Evolutionary conservation across 2,329 filamentous ascomycete genomes (phyloP).

Genomic region (Dothidotthia symphoricarpi): DNA sequence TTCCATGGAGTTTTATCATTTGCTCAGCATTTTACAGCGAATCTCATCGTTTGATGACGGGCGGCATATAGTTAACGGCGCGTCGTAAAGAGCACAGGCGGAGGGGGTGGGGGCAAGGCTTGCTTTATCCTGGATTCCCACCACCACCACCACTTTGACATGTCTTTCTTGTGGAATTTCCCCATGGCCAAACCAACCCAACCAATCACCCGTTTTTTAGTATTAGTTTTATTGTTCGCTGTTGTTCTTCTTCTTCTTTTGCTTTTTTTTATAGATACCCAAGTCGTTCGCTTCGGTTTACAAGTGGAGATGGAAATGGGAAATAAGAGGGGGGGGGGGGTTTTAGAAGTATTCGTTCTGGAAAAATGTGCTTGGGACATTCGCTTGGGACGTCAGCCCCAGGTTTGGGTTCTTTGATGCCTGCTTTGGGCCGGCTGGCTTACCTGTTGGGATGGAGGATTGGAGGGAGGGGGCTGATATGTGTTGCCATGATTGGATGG

Average conservation of each 20-base stretch:
- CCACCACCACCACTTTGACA: too few species aligned
- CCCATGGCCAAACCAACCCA: too few species aligned
- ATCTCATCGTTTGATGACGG: constrained; percentile 17
- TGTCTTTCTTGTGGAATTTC: too few species aligned
- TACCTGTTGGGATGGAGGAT: too few species aligned
- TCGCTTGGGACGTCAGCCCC: constrained; percentile 4
- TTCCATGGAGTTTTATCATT: constrained; percentile 37
- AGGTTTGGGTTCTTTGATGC: background rate
- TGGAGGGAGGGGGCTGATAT: too few species aligned
- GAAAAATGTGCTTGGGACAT: constrained; percentile 9
- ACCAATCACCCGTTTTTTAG: background rate
- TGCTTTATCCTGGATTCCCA: too few species aligned
- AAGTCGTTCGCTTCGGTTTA: constrained; percentile 31
- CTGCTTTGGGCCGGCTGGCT: background rate
- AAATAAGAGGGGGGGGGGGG: too few species aligned
- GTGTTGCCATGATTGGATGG: too few species aligned
- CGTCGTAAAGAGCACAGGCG: constrained; percentile 11
- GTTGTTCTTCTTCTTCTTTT: too few species aligned
- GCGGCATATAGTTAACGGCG: constrained; percentile 26
- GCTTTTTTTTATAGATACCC: constrained; percentile 31
- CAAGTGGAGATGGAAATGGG: too few species aligned
- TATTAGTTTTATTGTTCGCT: background rate
- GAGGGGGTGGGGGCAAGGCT: too few species aligned
- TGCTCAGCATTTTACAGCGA: constrained; percentile 38
- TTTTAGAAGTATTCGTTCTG: background rate